Base-by-base conservation (phyloP, 1,284 basidiomycete species). In the Ustilago cynodontis region DNA sequence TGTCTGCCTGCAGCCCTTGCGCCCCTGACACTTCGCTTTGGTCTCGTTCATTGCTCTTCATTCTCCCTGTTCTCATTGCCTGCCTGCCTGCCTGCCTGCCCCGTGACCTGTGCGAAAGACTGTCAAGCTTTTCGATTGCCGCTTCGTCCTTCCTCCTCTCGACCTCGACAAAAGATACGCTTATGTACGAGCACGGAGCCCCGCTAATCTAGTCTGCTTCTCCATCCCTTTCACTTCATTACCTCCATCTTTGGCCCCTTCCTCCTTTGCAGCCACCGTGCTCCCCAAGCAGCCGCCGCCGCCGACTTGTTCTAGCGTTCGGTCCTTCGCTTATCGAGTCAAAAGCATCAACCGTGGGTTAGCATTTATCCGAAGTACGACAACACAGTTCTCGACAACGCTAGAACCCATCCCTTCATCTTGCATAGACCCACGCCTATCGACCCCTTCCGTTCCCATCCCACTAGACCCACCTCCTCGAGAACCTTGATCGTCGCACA, bases 111-210 rank as follows among this genome's bases (percentile, higher is more conserved):
- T 35, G 33, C 31, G n/a, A 39, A n/a, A 39, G 53, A 18, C 35
- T 24, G 5, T n/a, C 33, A 22, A 41, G 18, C 55, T 43, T 13
- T 16, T 35, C 39, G 14, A 24, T n/a, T 18, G 13, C 45, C 18
- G 16, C 24, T 39, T 22, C 6, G 20, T 37, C 24, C 37, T 28
- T 55, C 35, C 20, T 39, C 22, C 22, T 29, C 50, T 53, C 29
- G 28, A 45, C 50, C 59, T 28, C 16, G 33, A 54, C 56, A 53
- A 37, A 43, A 51, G 52, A 22, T 52, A 50, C 31, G 65, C 65
- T 65, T 65, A 54, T 59, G 57, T 33, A 58, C 29, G 33, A 55
- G 61, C 67, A 57, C 61, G 53, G 61, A 52, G 57, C 57, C 52
- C 67, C 67, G 26, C 51, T 57, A 33, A 45, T 39, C 50, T 35